Base-by-base conservation (phyloP, 23 red algal genomes). In the Agarophyton chilense region DNA sequence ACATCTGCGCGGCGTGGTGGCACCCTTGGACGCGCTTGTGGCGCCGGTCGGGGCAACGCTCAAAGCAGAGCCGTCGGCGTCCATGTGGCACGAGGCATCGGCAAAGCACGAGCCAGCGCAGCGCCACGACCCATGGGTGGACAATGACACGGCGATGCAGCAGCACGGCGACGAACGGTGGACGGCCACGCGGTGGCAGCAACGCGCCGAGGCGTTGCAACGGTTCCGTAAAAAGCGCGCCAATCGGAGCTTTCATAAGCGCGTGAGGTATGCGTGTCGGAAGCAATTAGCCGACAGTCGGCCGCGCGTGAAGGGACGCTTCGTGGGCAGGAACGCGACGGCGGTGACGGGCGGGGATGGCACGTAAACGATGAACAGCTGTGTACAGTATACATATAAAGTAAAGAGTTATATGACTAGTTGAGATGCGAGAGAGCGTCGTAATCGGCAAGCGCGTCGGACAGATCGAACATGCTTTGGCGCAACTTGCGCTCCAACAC, bases 251-350 rank as follows among this genome's bases (percentile, higher is more conserved):
- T 91, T 90, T 47, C 46, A 65, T 11, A 96, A 96, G 70, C 84
- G 81, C 46, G 89, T 96, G 71, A 32, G 82, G 14, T 96, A 96
- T 53, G 88, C 76, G 28, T 87, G 82, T 39, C 79, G 94, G 17
- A 96, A 96, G 68, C 71, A 86, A 25, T 54, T 96, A 72, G 94
- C 94, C 32, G 94, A 96, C 44, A 79, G 83, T 18, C 84, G 94
- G 39, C 94, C 94, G 54, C 72, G 94, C 46, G 89, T 96, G 16
- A 92, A 86, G 87, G 94, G 94, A 1, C 77, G 94, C 41, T 96
- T 96, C 79, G 94, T 96, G 14, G 90, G 65, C 1, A 32, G 65
- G 16, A 41, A 72, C 36, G 65, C 65, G 34, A 19, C 29, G 19
- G 9, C 44, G 44, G 7, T 12, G 44, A 47, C 7, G 44, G 44